Conservation (phyloP, 2,329 filamentous ascomycete species). For the Rutstroemia sp. region DNA sequence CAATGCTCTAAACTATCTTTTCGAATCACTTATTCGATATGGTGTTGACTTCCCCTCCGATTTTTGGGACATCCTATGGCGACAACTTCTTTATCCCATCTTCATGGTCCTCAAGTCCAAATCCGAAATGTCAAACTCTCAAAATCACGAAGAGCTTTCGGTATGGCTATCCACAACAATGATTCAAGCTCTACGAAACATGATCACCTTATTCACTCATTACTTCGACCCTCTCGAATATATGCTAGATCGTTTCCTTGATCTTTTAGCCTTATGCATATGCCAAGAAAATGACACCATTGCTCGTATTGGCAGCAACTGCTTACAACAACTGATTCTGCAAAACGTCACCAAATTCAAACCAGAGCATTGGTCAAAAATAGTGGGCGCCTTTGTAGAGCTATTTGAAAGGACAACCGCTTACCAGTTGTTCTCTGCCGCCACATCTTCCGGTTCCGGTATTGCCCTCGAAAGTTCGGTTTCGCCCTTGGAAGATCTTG, state of each 20-base stretch:
- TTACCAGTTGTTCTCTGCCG: conserved; percentile 89
- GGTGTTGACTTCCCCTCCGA: conserved; percentile 86
- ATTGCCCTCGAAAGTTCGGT: conserved; percentile 47
- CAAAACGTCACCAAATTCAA: conserved; percentile 94
- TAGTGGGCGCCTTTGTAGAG: conserved; percentile 92
- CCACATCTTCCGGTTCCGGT: conserved; percentile 44
- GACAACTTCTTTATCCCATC: conserved; percentile 93
- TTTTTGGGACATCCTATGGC: conserved; percentile 98
- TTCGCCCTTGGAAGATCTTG: conserved; percentile 21
- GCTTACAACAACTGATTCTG: conserved; percentile 89
- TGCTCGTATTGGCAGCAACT: conserved; percentile 95
- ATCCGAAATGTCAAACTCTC: conserved; percentile 90
- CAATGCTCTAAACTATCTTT: conserved; percentile 89
- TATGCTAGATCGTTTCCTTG: conserved; percentile 96
- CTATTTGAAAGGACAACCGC: conserved; percentile 93
- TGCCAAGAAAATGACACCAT: conserved; percentile 99
- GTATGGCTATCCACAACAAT: conserved; percentile 99
- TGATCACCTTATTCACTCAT: conserved; percentile 98
- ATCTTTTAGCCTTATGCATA: conserved; percentile 90
- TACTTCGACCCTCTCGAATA: conserved; percentile 95
- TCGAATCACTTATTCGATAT: conserved; percentile 84
- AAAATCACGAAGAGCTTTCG: conserved; percentile 93
- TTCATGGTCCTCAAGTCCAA: conserved; percentile 97
- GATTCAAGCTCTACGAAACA: conserved; percentile 96
- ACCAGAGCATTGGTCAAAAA: conserved; percentile 82